Percentiles rank a stretch among this genome's conserved stretches.
Evolutionary conservation across 2,329 filamentous ascomycete species (phyloP).

Genomic region (Cladosporium colombiae): DNA sequence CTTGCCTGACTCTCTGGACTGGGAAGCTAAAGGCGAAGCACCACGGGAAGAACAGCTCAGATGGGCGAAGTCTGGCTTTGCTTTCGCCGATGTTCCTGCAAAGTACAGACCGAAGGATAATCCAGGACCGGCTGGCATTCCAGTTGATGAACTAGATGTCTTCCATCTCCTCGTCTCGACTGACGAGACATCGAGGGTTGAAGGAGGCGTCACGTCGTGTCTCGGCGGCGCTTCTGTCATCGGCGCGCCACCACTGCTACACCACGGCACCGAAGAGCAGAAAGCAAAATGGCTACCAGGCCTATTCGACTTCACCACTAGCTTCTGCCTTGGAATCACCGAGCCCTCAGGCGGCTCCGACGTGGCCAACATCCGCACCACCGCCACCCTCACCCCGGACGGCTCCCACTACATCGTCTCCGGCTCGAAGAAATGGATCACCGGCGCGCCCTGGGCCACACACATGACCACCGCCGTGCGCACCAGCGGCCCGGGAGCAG

Average conservation of each 20-base stretch:
- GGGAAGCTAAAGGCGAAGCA: constrained; percentile 57
- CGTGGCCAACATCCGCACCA: constrained; percentile 64
- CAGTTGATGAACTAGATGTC: constrained; percentile 53
- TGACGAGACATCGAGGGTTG: constrained; percentile 36
- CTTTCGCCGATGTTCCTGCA: constrained; percentile 48
- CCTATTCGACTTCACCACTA: constrained; percentile 59
- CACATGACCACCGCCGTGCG: constrained; percentile 58
- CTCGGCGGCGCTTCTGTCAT: constrained; percentile 63
- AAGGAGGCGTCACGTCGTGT: constrained; percentile 57
- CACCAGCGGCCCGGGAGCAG: constrained; percentile 56
- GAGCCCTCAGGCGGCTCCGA: constrained; percentile 65
- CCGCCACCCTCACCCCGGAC: constrained; percentile 48
- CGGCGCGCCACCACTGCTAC: constrained; percentile 64
- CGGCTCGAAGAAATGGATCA: constrained; percentile 62
- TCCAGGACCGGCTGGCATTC: constrained; percentile 48
- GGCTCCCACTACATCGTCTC: constrained; percentile 62
- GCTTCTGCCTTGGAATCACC: constrained; percentile 66
- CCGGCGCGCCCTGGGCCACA: constrained; percentile 49
- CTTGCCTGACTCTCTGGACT: constrained; percentile 60
- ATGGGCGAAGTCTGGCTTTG: constrained; percentile 45
- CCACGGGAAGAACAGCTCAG: constrained; percentile 47
- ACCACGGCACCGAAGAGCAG: constrained; percentile 62
- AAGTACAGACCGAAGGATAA: constrained; percentile 45
- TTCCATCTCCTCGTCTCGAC: constrained; percentile 50
- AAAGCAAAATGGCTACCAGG: constrained; percentile 60